Percentiles rank a stretch among this genome's conserved stretches.
phyloP scores from a whole-genome alignment of 2,329 filamentous ascomycete species.

The Blastomyces emzantsi region DNA sequence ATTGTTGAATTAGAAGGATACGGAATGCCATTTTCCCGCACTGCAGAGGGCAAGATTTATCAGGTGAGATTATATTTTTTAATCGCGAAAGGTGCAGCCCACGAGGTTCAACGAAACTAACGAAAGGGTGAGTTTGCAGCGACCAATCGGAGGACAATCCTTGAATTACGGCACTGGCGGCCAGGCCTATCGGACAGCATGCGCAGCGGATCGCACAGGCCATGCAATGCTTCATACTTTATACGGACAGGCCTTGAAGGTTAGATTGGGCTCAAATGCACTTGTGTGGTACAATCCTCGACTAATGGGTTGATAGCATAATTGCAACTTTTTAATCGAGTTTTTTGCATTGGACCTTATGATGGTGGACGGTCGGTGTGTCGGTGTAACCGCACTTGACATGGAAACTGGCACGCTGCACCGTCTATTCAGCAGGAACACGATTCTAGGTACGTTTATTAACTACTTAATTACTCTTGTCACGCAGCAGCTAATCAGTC shows the following conservation, averaged over 20 bases:
- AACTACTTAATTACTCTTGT: background rate
- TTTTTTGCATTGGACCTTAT: slow-evolving; percentile 86
- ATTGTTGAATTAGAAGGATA: slow-evolving; percentile 97
- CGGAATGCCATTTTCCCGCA: slow-evolving; percentile 86
- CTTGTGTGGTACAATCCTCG: background rate
- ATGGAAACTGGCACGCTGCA: slow-evolving; percentile 88
- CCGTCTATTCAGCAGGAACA: slow-evolving; percentile 81
- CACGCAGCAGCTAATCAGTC: background rate
- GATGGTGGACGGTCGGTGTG: slow-evolving; percentile 85
- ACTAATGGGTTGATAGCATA: slow-evolving; percentile 43
- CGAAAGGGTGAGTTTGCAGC: slow-evolving; percentile 57
- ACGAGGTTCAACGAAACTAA: slow-evolving; percentile 3
- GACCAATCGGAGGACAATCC: slow-evolving; percentile 84
- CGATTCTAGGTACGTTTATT: slow-evolving; percentile 43
- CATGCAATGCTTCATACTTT: slow-evolving; percentile 87
- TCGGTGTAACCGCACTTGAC: slow-evolving; percentile 83
- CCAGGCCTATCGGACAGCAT: slow-evolving; percentile 75
- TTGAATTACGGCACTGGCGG: slow-evolving; percentile 82
- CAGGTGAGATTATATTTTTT: slow-evolving; percentile 10
- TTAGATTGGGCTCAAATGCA: slow-evolving; percentile 5
- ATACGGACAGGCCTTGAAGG: slow-evolving; percentile 74
- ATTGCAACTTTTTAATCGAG: slow-evolving; percentile 94
- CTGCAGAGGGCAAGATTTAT: slow-evolving; percentile 61
- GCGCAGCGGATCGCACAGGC: slow-evolving; percentile 79
- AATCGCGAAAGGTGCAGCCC: background rate